These are phyloP conservation scores for Lecanicillium sp. DNA, from an alignment of 2,329 filamentous ascomycete genomes.

Conservation along the genomic window DNA sequence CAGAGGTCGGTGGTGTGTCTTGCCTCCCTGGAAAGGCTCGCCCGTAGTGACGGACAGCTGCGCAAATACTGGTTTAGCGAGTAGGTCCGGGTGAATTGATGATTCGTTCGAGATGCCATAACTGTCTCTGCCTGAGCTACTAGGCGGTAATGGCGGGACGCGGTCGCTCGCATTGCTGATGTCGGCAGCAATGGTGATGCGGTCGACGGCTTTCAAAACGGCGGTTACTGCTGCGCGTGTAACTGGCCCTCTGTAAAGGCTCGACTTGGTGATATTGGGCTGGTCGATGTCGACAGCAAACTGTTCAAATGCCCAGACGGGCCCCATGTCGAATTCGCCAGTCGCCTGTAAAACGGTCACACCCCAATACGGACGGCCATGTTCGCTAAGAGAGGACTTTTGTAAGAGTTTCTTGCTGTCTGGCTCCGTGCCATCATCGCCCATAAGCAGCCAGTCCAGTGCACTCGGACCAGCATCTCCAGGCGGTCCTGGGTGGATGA, in stretches of 20 bases:
- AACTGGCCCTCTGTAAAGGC: slow-evolving; percentile 33
- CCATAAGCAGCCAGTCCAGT: slow-evolving; percentile 37
- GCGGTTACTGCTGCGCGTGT: slow-evolving; percentile 33
- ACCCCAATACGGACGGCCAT: slow-evolving; percentile 34
- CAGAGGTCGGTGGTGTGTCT: slow-evolving; percentile 30
- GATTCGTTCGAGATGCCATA: neutral
- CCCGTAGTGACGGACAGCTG: slow-evolving; percentile 27
- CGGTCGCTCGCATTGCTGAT: neutral
- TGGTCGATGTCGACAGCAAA: slow-evolving; percentile 36
- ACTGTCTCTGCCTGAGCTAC: neutral
- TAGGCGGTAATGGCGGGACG: slow-evolving; percentile 11
- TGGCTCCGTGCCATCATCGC: slow-evolving; percentile 32
- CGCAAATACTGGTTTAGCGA: slow-evolving; percentile 22
- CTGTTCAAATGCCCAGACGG: slow-evolving; percentile 38
- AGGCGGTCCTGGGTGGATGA: slow-evolving; percentile 36
- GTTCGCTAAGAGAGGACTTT: slow-evolving; percentile 19
- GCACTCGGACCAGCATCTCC: slow-evolving; percentile 37
- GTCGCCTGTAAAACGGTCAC: slow-evolving; percentile 35
- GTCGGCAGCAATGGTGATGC: slow-evolving; percentile 26
- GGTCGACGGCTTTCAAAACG: slow-evolving; percentile 30
- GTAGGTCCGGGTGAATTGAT: slow-evolving; percentile 20
- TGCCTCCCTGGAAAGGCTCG: slow-evolving; percentile 32
- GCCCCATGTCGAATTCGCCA: slow-evolving; percentile 36
- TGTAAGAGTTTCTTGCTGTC: slow-evolving; percentile 25
- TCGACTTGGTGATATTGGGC: slow-evolving; percentile 32